A percentile compares a stretch with the other conserved stretches of the same genome.
Conservation (phyloP, 2,329 filamentous ascomycete genomes). For the Sporothrix pallida region DNA sequence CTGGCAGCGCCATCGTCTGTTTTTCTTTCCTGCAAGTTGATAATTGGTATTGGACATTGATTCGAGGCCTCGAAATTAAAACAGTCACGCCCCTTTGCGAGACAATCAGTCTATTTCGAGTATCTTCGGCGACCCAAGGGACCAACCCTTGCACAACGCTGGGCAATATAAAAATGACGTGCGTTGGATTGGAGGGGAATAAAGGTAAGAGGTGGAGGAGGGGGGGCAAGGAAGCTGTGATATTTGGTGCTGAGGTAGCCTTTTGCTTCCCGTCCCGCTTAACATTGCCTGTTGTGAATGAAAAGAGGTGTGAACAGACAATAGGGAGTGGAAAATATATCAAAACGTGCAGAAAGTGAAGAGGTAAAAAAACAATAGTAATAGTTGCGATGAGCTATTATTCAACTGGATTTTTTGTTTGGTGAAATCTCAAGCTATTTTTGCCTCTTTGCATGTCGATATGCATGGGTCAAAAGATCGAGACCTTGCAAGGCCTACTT, state of each 20-base stretch:
- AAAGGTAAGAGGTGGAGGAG: too few species aligned
- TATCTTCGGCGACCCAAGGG: not conserved
- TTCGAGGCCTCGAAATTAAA: not conserved
- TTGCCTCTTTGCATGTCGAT: not conserved
- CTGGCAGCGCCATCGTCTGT: not conserved
- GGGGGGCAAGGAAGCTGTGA: too few species aligned
- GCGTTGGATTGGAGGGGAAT: not conserved
- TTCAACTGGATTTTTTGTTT: not conserved
- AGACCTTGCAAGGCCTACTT: not conserved
- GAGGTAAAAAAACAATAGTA: not conserved
- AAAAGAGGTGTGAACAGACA: not conserved
- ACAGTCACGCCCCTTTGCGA: not conserved
- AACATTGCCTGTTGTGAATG: conserved; percentile 16
- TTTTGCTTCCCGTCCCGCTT: conserved; percentile 21
- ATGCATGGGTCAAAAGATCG: not conserved
- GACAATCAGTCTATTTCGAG: not conserved
- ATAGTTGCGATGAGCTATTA: conserved; percentile 16
- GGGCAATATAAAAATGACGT: conserved; percentile 4
- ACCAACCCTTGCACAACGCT: not conserved
- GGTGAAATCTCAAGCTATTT: too few species aligned
- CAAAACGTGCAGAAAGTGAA: not conserved
- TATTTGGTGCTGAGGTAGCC: not conserved
- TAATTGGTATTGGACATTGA: not conserved
- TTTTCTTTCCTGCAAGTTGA: not conserved
- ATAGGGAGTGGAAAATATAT: not conserved